These are phyloP conservation scores for Colletotrichum acutatum DNA, from an alignment of 2,329 filamentous ascomycete genomes.

Conservation along the genomic window DNA sequence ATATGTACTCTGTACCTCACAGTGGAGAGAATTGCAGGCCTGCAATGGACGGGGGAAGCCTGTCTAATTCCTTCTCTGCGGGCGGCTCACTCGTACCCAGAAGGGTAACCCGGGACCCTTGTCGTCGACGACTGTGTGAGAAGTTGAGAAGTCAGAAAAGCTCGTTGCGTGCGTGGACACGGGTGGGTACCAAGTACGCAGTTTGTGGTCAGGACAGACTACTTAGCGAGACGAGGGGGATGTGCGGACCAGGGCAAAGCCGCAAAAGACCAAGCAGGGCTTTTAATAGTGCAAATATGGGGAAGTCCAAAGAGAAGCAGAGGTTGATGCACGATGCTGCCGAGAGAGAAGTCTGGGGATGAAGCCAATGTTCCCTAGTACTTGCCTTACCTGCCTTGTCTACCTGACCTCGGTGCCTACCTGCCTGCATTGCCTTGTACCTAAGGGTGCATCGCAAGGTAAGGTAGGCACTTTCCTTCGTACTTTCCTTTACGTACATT, in stretches of 20 bases:
- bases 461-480: not conserved
- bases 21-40: constrained; percentile 6
- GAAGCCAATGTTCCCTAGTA: not conserved
- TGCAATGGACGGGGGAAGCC: constrained; percentile 26
- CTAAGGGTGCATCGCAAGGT: not conserved
- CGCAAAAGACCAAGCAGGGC: constrained; percentile 21
- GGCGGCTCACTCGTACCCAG: not conserved
- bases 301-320: constrained; percentile 25
- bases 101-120: constrained; percentile 27
- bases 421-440: not conserved
- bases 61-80: constrained; percentile 4
- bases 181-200: too few species aligned
- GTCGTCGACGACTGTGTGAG: constrained; percentile 10
- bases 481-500: not conserved
- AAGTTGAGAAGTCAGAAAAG: not conserved
- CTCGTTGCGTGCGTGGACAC: not conserved
- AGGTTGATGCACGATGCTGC: constrained; percentile 30
- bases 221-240: constrained; percentile 11
- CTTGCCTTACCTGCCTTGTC: not conserved
- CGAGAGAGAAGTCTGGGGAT: constrained; percentile 26
- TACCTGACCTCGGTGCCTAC: not conserved
- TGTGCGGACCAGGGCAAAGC: constrained; percentile 17
- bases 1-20: not conserved
- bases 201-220: constrained; percentile 4
- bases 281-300: constrained; percentile 33